Evolutionary conservation across 2,329 filamentous ascomycete species (phyloP).

Genomic region (Pseudodiploospora longispora): DNA sequence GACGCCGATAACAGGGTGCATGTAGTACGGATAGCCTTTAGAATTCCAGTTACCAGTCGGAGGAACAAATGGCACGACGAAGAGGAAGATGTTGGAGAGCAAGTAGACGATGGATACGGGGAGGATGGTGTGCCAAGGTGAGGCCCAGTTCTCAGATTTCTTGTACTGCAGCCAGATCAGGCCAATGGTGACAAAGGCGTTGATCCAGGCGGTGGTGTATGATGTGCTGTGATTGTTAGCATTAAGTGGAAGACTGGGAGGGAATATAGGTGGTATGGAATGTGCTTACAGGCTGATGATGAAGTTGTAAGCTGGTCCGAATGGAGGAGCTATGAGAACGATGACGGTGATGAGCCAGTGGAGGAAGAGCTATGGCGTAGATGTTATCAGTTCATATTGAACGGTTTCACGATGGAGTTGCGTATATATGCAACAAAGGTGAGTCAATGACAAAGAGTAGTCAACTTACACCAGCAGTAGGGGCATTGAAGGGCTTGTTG

Average conservation of each 20-base stretch:
- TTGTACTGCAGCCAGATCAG: conserved; percentile 43
- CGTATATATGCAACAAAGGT: conserved; percentile 1
- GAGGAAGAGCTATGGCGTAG: conserved; percentile 39
- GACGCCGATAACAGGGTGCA: conserved; percentile 48
- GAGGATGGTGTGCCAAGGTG: conserved; percentile 42
- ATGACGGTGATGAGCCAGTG: conserved; percentile 60
- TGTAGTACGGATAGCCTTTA: conserved; percentile 46
- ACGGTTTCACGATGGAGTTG: neutral
- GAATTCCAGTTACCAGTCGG: conserved; percentile 38
- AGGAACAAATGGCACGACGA: conserved; percentile 47
- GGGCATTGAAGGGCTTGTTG: conserved; percentile 58
- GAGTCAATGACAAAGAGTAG: neutral
- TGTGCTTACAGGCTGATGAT: conserved; percentile 43
- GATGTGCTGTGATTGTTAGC: conserved; percentile 25
- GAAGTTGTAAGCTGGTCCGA: conserved; percentile 62
- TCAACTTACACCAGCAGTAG: conserved; percentile 41
- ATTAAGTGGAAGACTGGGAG: too few species aligned
- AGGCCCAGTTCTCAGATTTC: conserved; percentile 44
- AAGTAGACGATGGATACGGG: conserved; percentile 41
- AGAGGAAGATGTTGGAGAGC: conserved; percentile 43
- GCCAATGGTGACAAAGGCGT: conserved; percentile 41
- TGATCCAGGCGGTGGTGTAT: conserved; percentile 47
- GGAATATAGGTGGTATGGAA: neutral
- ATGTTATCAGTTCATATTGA: neutral
- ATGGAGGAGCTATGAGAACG: conserved; percentile 57